phyloP scores from a whole-genome alignment of 306 rosid genomes.

The Datisca glomerata region DNA sequence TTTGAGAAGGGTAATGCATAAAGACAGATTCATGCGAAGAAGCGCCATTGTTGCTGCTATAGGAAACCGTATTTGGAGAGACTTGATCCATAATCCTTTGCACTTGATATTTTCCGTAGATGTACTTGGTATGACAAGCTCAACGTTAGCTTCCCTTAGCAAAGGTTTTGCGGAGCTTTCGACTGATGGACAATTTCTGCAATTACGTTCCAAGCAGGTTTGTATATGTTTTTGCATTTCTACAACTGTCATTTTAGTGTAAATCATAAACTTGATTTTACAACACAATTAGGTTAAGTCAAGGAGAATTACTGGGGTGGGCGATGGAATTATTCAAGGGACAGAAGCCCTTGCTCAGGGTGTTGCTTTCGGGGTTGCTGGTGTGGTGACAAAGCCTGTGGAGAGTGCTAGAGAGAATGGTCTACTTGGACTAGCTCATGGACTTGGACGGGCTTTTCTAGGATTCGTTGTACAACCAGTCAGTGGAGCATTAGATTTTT shows the following conservation, averaged over 20 bases:
- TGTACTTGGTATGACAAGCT: constrained; percentile 97
- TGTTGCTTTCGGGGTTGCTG: constrained; percentile 91
- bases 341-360: constrained; percentile 98
- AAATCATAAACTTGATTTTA: constrained; percentile 15
- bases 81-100: constrained; percentile 87
- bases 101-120: constrained; percentile 88
- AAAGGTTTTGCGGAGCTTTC: constrained; percentile 97
- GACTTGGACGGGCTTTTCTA: constrained; percentile 84
- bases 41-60: constrained; percentile 78
- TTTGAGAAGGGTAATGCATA: constrained; percentile 91
- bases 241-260: neutral
- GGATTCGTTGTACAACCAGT: constrained; percentile 93
- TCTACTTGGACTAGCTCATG: constrained; percentile 81
- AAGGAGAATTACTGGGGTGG: constrained; percentile 91
- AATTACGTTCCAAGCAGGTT: constrained; percentile 94
- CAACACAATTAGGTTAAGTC: constrained; percentile 57
- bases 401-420: constrained; percentile 93
- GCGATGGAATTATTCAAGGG: constrained; percentile 93
- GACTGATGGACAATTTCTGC: constrained; percentile 87
- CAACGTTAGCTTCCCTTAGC: constrained; percentile 89
- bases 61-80: constrained; percentile 93
- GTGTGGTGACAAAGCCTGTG: constrained; percentile 87
- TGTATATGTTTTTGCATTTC: neutral
- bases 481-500: constrained; percentile 94
- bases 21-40: constrained; percentile 86